Evolutionary conservation across 352 stramenopile species (phyloP), one percentile per base, ranked within the genome.

Genomic region (Phytopythium cucurbitacearum): DNA sequence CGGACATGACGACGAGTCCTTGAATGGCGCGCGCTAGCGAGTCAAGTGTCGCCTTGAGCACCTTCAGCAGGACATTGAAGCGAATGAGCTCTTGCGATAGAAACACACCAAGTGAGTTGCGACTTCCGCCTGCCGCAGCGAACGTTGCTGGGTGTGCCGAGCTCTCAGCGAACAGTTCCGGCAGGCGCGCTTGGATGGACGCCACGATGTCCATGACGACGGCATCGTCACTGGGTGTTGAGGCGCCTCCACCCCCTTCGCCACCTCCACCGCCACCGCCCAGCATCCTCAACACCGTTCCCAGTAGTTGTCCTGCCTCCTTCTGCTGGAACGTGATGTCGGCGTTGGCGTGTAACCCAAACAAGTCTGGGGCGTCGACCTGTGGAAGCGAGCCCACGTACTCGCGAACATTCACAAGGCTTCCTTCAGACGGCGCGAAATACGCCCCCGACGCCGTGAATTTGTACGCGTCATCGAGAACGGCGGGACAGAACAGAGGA

Each of bases 321-420:
- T 97, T 96, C 65, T 97, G 87, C 62, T 97, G 90, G 56, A 97
- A 97, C 9, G 88, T 97, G 51, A 98, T 98, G 61, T 96, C 91
- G 4, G 92, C 92, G 52, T 98, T 98, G 21, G 76, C 73, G 50
- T 98, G 93, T 48, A 98, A 75, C 2, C 93, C 93, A 55, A 97
- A 98, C 40, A 96, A 91, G 41, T 97, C 86, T 0, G 94, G 94
- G 0, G 78, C 69, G 54, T 97, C 91, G 7, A 89, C 87, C 3
- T 70, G 73, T 36, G 93, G 94, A 10, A 98, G 58, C 13, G 60
- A 51, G 32, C 60, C 69, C 12, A 98, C 85, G 53, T 97, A 97
- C 34, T 91, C 76, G 11, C 93, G 85, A 32, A 88, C 76, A 21
- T 63, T 65, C 3, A 45, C 32, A 1, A 97, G 62, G 1, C 62